Evolutionary conservation across 2,329 filamentous ascomycete species (phyloP), one percentile per base, ranked within the genome.

Genomic region (Epicoccum sorghinum): DNA sequence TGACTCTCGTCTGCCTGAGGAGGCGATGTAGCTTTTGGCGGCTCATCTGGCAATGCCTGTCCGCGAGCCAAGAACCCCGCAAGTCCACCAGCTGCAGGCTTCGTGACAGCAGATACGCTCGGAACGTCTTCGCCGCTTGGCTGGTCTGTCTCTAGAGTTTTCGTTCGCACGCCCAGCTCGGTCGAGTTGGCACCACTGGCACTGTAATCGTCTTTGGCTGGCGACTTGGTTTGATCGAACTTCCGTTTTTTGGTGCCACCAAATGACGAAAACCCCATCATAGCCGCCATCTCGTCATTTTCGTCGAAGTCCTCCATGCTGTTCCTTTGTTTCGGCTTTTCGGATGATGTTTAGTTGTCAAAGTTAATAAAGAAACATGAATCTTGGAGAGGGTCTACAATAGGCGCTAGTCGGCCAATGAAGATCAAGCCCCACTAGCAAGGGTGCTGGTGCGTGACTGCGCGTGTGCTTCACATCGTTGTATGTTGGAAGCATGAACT

Each of bases 261-360:
- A 68, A 93, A 93, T 52, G 84, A 82, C 7, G 86, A 82, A 74
- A 92, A 92, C 59, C 89, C 89, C 86, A 92, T 88, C 41, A 83
- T 81, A 37, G 83, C 82, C 22, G 86, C 86, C 71, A 90, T 48
- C 37, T 64, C 60, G 47, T 83, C 83, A 37, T 83, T 79, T 18
- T 77, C 66, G n/a, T 78, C 77, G 57, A 76, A 70, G 23, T 51
- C 47, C 13, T 56, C 53, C 53, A 56, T 56, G 8, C 32, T 18
- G 18, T 3, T 18, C 18, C 18, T 18, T 38, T 12, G 14, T 12
- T 3, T 7, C 22, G 14, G 10, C 9, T n/a, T 33, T 23, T 33
- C 14, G 43, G 25, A 37, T 56, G 6, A 44, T 43, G 24, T 30
- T 24, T 35, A 27, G 32, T 37, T 38, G 46, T 38, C 18, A 30